Percentiles rank a stretch among this genome's conserved stretches.
These are phyloP conservation scores for Citrus sp. DNA, from an alignment of 345 rosid species.

Conservation along the genomic window DNA sequence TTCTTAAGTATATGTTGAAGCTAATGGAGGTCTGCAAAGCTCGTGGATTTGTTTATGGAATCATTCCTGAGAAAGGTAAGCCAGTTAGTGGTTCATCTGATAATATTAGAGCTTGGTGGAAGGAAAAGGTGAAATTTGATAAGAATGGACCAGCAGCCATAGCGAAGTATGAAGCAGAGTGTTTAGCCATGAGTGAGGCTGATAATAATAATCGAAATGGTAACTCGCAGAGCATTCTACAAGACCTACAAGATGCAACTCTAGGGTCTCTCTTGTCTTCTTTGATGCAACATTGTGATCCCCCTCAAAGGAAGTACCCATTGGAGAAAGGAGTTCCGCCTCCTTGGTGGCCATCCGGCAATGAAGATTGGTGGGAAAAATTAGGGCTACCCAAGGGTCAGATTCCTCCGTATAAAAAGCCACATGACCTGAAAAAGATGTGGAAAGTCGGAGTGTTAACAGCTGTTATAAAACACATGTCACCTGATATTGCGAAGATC, in stretches of 20 bases:
- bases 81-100: constrained; percentile 95
- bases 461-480: constrained; percentile 96
- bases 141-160: constrained; percentile 98
- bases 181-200: constrained; percentile 56
- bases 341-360: constrained; percentile 98
- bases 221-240: constrained; percentile 60
- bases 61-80: constrained; percentile 95
- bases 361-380: constrained; percentile 94
- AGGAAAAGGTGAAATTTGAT: constrained; percentile 95
- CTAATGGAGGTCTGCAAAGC: constrained; percentile 97
- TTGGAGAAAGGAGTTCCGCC: constrained; percentile 88
- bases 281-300: constrained; percentile 98
- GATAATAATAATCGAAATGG: constrained; percentile 56
- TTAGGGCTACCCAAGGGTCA: constrained; percentile 60
- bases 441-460: constrained; percentile 98
- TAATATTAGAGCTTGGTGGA: constrained; percentile 98
- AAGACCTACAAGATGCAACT: constrained; percentile 98
- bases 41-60: constrained; percentile 93
- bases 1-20: constrained; percentile 97
- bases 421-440: constrained; percentile 97
- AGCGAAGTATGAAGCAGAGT: constrained; percentile 73
- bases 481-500: constrained; percentile 92
- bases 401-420: constrained; percentile 88
- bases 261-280: constrained; percentile 90
- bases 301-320: constrained; percentile 95